These are phyloP conservation scores for Tricladium varicosporioides DNA, from an alignment of 2,329 filamentous ascomycete species.

Conservation along the genomic window DNA sequence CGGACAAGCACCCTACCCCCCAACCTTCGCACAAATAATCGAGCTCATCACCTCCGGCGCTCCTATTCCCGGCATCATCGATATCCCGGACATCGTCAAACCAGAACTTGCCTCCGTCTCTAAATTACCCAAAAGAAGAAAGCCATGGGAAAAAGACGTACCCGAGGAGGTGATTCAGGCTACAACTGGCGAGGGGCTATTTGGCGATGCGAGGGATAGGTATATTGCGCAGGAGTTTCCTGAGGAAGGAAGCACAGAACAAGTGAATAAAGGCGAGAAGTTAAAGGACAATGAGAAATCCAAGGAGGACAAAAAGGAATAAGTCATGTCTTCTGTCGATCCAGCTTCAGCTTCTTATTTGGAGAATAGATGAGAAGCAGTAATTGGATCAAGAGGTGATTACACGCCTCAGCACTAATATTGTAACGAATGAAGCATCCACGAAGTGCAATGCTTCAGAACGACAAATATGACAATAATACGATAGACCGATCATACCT, in stretches of 20 bases:
- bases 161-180: slow-evolving; percentile 24
- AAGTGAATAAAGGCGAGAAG: neutral
- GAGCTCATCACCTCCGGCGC: slow-evolving; percentile 80
- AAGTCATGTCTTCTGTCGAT: too few species aligned
- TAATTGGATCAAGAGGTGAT: too few species aligned
- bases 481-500: too few species aligned
- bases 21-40: slow-evolving; percentile 81
- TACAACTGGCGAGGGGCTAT: slow-evolving; percentile 35
- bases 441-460: too few species aligned
- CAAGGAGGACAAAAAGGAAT: too few species aligned
- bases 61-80: slow-evolving; percentile 80
- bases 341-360: too few species aligned
- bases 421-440: too few species aligned
- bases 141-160: slow-evolving; percentile 76
- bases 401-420: too few species aligned
- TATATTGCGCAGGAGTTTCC: slow-evolving; percentile 30
- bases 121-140: slow-evolving; percentile 42
- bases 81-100: slow-evolving; percentile 79
- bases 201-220: slow-evolving; percentile 28
- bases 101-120: slow-evolving; percentile 58
- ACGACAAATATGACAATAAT: too few species aligned
- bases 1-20: slow-evolving; percentile 65
- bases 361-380: too few species aligned
- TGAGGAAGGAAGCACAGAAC: slow-evolving; percentile 13
- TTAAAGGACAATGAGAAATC: too few species aligned